Conservation (phyloP, 371 early-diverging fungal species). For the Mortierella sp. region DNA sequence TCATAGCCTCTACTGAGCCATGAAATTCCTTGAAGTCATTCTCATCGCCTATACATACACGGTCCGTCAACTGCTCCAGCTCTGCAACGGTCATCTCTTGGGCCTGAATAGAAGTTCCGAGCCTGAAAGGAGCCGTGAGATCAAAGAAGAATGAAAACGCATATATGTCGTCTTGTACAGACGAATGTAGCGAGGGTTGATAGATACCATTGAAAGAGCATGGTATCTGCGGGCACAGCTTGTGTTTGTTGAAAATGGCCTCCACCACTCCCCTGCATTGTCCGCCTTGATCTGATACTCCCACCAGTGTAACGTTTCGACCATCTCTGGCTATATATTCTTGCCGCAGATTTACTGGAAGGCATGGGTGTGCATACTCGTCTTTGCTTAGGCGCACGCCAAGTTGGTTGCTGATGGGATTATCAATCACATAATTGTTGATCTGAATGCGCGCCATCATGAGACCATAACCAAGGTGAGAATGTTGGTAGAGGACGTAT, state of each 20-base stretch:
- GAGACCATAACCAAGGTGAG: constrained; percentile 93
- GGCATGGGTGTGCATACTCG: constrained; percentile 65
- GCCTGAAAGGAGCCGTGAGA: constrained; percentile 79
- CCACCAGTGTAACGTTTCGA: constrained; percentile 58
- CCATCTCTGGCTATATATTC: constrained; percentile 20
- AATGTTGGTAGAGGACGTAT: constrained; percentile 92
- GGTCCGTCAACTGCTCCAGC: constrained; percentile 71
- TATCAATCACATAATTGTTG: constrained; percentile 58
- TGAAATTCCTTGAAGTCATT: constrained; percentile 55
- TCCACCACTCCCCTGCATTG: constrained; percentile 68
- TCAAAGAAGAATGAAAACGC: constrained; percentile 97
- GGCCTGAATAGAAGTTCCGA: constrained; percentile 59
- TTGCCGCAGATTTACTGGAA: constrained; percentile 59
- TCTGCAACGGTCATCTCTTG: constrained; percentile 75
- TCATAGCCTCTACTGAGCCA: constrained; percentile 57
- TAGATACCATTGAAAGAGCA: constrained; percentile 95
- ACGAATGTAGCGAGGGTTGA: constrained; percentile 80
- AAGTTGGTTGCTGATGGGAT: constrained; percentile 44
- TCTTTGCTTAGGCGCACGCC: constrained; percentile 15
- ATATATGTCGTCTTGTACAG: constrained; percentile 85
- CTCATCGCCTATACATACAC: constrained; percentile 72
- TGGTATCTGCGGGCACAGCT: constrained; percentile 67
- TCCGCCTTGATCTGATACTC: constrained; percentile 69
- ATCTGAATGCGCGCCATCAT: constrained; percentile 89
- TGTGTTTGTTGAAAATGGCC: constrained; percentile 71